These are phyloP conservation scores for Calycina herbarum DNA, from an alignment of 2,329 filamentous ascomycete species.

Conservation along the genomic window DNA sequence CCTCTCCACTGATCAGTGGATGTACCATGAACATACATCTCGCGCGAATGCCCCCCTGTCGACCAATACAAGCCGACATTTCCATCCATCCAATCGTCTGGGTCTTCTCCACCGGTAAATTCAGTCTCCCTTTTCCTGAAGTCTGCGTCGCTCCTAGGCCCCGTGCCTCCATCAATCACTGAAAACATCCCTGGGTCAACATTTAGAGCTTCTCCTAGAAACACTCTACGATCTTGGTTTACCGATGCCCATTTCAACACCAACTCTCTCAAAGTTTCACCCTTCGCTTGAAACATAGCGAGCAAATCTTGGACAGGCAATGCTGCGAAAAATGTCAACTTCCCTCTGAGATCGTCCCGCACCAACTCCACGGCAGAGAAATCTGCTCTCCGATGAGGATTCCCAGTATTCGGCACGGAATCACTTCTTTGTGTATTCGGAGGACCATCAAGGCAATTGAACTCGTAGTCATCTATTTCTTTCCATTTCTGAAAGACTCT, in stretches of 20 bases:
- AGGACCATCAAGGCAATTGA: slow-evolving; percentile 2
- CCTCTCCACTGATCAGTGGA: background rate
- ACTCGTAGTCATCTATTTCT: slow-evolving; percentile 14
- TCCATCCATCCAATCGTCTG: too few relatives aligned
- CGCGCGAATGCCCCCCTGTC: background rate
- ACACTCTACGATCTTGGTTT: background rate
- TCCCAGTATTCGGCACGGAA: too few relatives aligned
- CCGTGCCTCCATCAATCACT: background rate
- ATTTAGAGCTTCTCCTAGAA: background rate
- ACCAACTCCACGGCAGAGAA: too few relatives aligned
- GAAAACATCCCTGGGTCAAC: background rate
- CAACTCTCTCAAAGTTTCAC: background rate
- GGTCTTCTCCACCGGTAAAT: background rate
- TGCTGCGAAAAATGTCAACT: background rate
- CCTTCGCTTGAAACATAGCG: slow-evolving; percentile 8
- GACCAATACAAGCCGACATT: background rate
- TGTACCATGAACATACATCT: background rate
- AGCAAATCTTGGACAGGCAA: slow-evolving; percentile 10
- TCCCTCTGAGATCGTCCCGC: background rate
- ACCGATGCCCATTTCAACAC: background rate
- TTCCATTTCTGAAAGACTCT: slow-evolving; percentile 11
- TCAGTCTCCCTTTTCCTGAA: background rate
- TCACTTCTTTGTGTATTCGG: too few relatives aligned
- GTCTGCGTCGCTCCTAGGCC: background rate
- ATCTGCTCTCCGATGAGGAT: too few relatives aligned